Percentiles rank a stretch among this genome's conserved stretches.
phyloP scores from a whole-genome alignment of 768 basidiomycete genomes.

The Trametes coccinea region DNA sequence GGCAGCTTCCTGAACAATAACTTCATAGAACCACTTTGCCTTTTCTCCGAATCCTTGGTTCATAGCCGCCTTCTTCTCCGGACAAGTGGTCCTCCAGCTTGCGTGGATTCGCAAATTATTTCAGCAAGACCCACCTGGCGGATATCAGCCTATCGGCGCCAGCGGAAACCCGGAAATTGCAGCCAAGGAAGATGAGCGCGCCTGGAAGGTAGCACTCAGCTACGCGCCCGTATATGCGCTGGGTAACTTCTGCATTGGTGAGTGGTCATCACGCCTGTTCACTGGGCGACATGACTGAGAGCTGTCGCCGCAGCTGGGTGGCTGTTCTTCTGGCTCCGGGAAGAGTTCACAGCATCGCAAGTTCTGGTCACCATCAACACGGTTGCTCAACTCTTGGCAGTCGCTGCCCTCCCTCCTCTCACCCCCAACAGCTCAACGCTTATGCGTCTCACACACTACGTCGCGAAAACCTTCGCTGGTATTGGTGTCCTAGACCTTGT shows the following conservation, averaged over 20 bases:
- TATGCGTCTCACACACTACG: conserved; percentile 40
- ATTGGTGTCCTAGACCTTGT: conserved; percentile 37
- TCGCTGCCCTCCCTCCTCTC: conserved; percentile 36
- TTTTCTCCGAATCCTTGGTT: conserved; percentile 36
- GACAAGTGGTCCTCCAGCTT: conserved; percentile 31
- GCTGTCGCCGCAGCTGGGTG: conserved; percentile 29
- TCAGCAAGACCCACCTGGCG: conserved; percentile 7
- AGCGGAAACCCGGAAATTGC: neutral
- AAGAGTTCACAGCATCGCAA: conserved; percentile 32
- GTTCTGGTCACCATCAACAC: conserved; percentile 36
- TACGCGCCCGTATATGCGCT: conserved; percentile 36
- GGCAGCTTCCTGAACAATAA: neutral
- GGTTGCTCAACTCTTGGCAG: conserved; percentile 38
- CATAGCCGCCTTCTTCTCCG: conserved; percentile 35
- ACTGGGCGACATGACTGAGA: too few species aligned
- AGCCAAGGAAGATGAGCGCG: conserved; percentile 6
- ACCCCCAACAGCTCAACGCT: conserved; percentile 29
- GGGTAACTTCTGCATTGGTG: conserved; percentile 37
- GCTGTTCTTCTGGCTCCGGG: conserved; percentile 34
- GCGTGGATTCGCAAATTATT: conserved; percentile 34
- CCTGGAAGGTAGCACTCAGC: conserved; percentile 25
- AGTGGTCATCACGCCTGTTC: neutral
- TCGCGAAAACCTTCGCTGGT: conserved; percentile 44
- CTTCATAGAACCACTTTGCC: conserved; percentile 33
- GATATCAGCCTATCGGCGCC: conserved; percentile 14